Base-by-base conservation (phyloP, 805 yeast species). In the Sugiyamaella mastotermitis region DNA sequence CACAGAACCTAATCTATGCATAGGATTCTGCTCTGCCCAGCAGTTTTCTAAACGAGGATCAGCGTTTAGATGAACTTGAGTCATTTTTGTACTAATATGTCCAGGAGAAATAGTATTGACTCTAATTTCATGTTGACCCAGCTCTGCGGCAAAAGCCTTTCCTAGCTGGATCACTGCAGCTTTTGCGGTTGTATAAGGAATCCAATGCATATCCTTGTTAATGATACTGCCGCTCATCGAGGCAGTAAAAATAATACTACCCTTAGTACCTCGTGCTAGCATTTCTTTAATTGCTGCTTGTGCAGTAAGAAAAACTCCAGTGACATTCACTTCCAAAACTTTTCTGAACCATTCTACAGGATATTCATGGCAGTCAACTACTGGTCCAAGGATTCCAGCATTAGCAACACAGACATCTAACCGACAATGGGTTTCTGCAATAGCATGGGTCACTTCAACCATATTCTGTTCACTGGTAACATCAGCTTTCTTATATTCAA, bases 151-250 rank as follows among this genome's bases (percentile, higher is more conserved):
- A 55, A 75, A 62, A 18, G 56, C 62, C 31, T 58, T 51, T 24
- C 57, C 56, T 44, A 60, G 48, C 38, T 61, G 62, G 22, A 59
- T 45, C 17, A 60, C 62, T 6, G 64, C 64, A 7, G 63, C 64
- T 51, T 60, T 60, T 42, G 64, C 56, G 9, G 64, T 58, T 27
- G 61, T 59, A 46, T 60, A 60, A 19, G 65, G 62, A 30, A 59
- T 51, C 54, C 50, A 47, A 25, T 47, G 51, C 53, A 45, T 45
- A 27, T 45, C 90, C 41, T 77, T 72, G 54, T 83, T 83, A 46
- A 72, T 82, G 48, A 83, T 76, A 56, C 74, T 79, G 3, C 79
- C 90, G 14, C 85, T 76, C 79, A 83, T 83, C 18, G 88, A 80
- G 1, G 85, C 84, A 1, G 90, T 83, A 54, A 80, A 66, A 43